Conservation (phyloP, 495 filamentous ascomycete genomes). For the Xylaria castorea region DNA sequence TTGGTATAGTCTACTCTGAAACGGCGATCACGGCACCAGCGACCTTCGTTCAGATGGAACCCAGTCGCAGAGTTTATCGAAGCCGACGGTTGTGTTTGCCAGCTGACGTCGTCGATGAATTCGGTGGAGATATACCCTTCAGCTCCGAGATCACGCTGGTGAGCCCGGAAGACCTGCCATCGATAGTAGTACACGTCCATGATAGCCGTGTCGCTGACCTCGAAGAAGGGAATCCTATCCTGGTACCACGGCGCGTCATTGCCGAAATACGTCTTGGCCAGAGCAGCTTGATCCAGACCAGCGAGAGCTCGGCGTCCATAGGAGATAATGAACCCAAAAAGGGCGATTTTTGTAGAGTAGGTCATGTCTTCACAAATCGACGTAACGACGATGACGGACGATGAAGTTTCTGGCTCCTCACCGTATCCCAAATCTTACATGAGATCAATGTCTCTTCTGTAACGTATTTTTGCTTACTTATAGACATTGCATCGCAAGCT, state of each 20-base stretch:
- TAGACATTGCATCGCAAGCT: not conserved
- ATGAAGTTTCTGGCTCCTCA: not conserved
- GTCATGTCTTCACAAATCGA: not conserved
- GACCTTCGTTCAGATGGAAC: constrained; percentile 43
- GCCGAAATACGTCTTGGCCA: constrained; percentile 17
- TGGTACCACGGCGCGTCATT: constrained; percentile 28
- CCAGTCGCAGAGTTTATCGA: constrained; percentile 38
- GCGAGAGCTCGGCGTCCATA: not conserved
- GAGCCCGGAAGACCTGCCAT: constrained; percentile 43
- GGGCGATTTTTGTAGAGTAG: not conserved
- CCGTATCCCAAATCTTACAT: not conserved
- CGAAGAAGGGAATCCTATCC: constrained; percentile 26
- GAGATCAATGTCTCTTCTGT: not conserved
- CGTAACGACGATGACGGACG: not conserved
- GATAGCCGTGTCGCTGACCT: constrained; percentile 27
- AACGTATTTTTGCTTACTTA: not conserved
- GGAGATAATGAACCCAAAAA: not conserved
- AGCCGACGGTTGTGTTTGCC: constrained; percentile 34
- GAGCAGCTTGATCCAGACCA: constrained; percentile 1
- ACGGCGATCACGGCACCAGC: constrained; percentile 44
- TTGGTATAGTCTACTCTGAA: constrained; percentile 40
- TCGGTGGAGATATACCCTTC: constrained; percentile 43
- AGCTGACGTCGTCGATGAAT: constrained; percentile 43
- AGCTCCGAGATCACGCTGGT: constrained; percentile 42
- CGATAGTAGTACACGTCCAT: constrained; percentile 46